Evolutionary conservation across 1,139 yeast genomes (phyloP).

Genomic region (Candida sanyaensis): DNA sequence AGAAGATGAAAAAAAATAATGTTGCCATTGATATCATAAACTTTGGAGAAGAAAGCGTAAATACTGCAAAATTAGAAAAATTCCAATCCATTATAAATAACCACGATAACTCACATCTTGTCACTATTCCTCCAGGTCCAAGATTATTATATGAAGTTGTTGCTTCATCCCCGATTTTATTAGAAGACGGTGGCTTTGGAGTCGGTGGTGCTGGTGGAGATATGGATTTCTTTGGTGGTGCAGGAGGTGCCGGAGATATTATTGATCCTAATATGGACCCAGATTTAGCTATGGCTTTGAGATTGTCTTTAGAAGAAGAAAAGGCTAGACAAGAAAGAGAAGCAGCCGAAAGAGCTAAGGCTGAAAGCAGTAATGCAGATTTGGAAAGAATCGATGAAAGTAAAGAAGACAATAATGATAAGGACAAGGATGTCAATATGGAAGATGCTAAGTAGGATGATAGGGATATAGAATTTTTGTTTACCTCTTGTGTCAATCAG

Average conservation of each 20-base stretch:
- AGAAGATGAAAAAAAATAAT: conserved; percentile 90
- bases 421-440: conserved; percentile 16
- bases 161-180: conserved; percentile 67
- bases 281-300: conserved; percentile 90
- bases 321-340: conserved; percentile 73
- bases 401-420: conserved; percentile 23
- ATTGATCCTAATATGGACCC: conserved; percentile 95
- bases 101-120: conserved; percentile 80
- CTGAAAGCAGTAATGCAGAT: conserved; percentile 21
- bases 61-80: conserved; percentile 78
- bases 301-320: conserved; percentile 83
- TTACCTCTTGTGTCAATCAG: neutral
- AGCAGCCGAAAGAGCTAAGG: conserved; percentile 41
- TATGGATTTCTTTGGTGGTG: conserved; percentile 32
- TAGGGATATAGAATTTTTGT: neutral
- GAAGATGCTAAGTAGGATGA: conserved; percentile 14
- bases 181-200: conserved; percentile 49
- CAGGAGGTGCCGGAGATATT: conserved; percentile 54
- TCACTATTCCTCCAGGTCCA: conserved; percentile 89
- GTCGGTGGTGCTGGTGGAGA: conserved; percentile 30
- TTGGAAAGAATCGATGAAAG: conserved; percentile 40
- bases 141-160: conserved; percentile 73
- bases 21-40: conserved; percentile 88
- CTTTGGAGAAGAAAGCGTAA: conserved; percentile 85
- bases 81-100: conserved; percentile 73